A percentile compares a stretch with the other conserved stretches of the same genome.
These are phyloP conservation scores for Austroboletus novae-zelandiae DNA, from an alignment of 1,284 basidiomycete species.

Conservation along the genomic window DNA sequence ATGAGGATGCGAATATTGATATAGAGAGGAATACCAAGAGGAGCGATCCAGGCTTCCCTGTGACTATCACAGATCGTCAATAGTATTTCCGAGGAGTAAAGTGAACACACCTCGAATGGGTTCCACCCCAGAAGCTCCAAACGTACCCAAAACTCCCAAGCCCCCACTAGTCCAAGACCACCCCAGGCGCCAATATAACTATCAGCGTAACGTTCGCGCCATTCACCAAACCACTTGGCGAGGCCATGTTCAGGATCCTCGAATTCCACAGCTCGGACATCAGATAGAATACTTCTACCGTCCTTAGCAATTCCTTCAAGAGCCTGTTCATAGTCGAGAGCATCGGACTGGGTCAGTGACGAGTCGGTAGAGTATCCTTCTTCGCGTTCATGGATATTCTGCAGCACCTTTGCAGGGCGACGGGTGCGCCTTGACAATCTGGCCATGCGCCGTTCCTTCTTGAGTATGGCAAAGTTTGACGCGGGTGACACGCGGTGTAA, in stretches of 20 bases:
- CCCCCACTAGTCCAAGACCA: conserved; percentile 82
- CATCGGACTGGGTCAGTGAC: conserved; percentile 63
- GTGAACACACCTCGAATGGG: conserved; percentile 66
- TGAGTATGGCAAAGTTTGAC: conserved; percentile 43
- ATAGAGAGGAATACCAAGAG: conserved; percentile 77
- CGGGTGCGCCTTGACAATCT: conserved; percentile 48
- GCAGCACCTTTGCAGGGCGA: conserved; percentile 31
- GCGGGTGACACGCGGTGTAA: conserved; percentile 54
- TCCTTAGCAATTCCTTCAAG: conserved; percentile 52
- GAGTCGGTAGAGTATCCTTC: conserved; percentile 89
- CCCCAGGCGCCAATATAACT: conserved; percentile 90
- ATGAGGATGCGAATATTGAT: conserved; percentile 71
- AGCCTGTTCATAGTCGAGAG: conserved; percentile 69
- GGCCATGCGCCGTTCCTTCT: conserved; percentile 54
- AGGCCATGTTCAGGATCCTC: conserved; percentile 76
- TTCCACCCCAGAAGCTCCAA: conserved; percentile 88
- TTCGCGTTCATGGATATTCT: conserved; percentile 45
- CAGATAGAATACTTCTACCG: conserved; percentile 63
- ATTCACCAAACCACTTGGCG: conserved; percentile 70
- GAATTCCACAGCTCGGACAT: conserved; percentile 89
- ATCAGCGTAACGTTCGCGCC: conserved; percentile 76
- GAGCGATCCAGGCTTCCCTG: conserved; percentile 76
- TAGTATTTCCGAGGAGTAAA: neutral
- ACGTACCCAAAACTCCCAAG: conserved; percentile 95
- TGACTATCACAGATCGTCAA: conserved; percentile 28